Conservation (phyloP, 1,139 yeast genomes). For the Suhomyces chickasaworum region DNA sequence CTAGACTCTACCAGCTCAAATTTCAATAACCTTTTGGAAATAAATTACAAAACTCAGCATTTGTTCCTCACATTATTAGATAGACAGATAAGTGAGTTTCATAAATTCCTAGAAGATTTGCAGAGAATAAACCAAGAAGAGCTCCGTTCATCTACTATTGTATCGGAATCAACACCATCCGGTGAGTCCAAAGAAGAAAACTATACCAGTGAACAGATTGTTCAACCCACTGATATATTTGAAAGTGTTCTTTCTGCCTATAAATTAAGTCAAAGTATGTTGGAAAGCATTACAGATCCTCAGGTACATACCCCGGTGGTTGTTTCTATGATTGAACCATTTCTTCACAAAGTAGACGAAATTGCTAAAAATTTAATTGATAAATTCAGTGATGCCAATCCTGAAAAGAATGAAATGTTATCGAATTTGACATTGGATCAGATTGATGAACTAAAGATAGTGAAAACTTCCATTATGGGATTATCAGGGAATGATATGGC, state of each 20-base stretch:
- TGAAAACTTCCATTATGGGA: slow-evolving; percentile 28
- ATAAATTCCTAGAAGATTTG: slow-evolving; percentile 32
- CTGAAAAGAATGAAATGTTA: slow-evolving; percentile 28
- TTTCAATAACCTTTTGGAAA: slow-evolving; percentile 20
- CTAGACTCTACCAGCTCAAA: slow-evolving; percentile 21
- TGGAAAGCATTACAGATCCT: slow-evolving; percentile 24
- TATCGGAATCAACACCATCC: background rate
- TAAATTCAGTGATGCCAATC: slow-evolving; percentile 26
- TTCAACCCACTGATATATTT: slow-evolving; percentile 43
- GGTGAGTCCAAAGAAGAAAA: slow-evolving; percentile 17
- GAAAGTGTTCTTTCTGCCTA: slow-evolving; percentile 39
- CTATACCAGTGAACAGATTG: slow-evolving; percentile 29
- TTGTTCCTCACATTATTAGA: slow-evolving; percentile 23
- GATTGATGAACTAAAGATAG: slow-evolving; percentile 28
- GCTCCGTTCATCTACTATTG: background rate
- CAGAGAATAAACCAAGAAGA: slow-evolving; percentile 8
- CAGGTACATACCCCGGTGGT: slow-evolving; percentile 5
- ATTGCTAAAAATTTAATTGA: slow-evolving; percentile 27
- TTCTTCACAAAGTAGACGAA: slow-evolving; percentile 24
- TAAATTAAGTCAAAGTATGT: slow-evolving; percentile 33
- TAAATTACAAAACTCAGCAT: slow-evolving; percentile 23
- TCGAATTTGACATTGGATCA: slow-evolving; percentile 28
- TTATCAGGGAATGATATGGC: slow-evolving; percentile 21
- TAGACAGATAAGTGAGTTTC: slow-evolving; percentile 29
- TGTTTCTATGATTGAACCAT: slow-evolving; percentile 18